Evolutionary conservation across 768 basidiomycete genomes (phyloP), one percentile per base, ranked within the genome.

Genomic region (Trametes maxima): DNA sequence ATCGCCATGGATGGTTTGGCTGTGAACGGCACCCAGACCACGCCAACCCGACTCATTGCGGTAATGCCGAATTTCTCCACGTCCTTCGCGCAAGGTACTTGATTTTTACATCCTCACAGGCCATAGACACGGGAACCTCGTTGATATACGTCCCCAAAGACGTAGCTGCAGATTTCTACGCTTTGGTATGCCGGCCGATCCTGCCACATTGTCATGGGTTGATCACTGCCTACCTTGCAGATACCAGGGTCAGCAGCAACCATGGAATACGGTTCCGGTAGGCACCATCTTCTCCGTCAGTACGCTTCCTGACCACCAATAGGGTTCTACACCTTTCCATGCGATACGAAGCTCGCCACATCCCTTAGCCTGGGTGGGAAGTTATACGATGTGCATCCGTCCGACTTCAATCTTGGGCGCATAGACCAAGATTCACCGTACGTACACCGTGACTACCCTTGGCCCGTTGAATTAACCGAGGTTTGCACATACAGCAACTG

Each of bases 111-210:
- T 33, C 28, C 19, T 22, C 10, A 14, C 57, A 88, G 86, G 85
- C 86, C 19, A 79, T 89, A 59, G 88, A 89, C 67, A 86, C 86
- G 0, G 87, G 88, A 33, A 87, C 86, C 3, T 84, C 86, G 28
- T 74, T 88, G 25, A 82, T 88, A 59, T 88, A 88, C 70, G 60
- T 86, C 6, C 84, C 86, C 1, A 68, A 73, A 40, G 48, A 67
- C 0, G 62, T 83, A 28, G 83, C 79, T 5, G 52, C 68, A 2
- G 63, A 71, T 10, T 78, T 89, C 59, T 89, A 88, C 70, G 54
- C 65, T 2, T 64, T 69, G 65, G 83, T 82, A 25, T 51, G 75
- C 48, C 8, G 1, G 3, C 19, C 1, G 2, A 8, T n/a, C 22
- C n/a, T 22, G 35, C 19, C 14, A 3, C 40, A n/a, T 24, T 36